Evolutionary conservation across 1,139 yeast species (phyloP), one percentile per base, ranked within the genome.

Genomic region (Candida frijolesensis): DNA sequence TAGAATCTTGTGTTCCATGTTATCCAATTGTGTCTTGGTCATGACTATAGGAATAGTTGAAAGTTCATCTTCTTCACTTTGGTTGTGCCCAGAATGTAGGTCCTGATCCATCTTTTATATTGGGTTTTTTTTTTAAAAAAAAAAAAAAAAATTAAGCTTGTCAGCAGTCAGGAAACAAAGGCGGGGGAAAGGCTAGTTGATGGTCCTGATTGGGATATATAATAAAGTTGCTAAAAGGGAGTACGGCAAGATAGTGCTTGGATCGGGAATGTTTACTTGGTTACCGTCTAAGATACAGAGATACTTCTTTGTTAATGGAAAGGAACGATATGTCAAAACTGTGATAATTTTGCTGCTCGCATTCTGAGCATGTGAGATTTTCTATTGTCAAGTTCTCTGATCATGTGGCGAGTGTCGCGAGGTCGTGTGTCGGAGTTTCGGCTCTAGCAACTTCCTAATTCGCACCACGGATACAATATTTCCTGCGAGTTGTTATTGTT

Each of bases 1-100:
- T 4, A 74, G 60, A n/a, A 74, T 58, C 39, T 49, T 54, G 37
- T 66, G 70, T 18, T 51, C 51, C 50, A 50, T 52, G 27, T 39
- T 42, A 42, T 50, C 58, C 18, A 55, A 43, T 37, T 54, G 59
- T 18, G 49, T 46, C 25, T 51, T 46, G 1, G 57, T 53, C 53
- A 56, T 51, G n/a, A 42, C 57, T 44, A 56, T 42, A 1, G 57
- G 57, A 7, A 47, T 43, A 5, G 16, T n/a, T 35, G 46, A 44
- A 34, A 44, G 15, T 9, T 44, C 46, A n/a, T 27, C 33, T 15
- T 27, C 34, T 25, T 11, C 6, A 12, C 19, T 38, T 14, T 38
- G n/a, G 27, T 18, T 14, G 8, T 15, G 15, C 19, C 43, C 4
- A 38, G 12, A 6, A 25, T 38, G 15, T 19, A 22, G 42, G 42